Conservation (phyloP, 371 early-diverging fungal species). For the Lichtheimia ramosa region DNA sequence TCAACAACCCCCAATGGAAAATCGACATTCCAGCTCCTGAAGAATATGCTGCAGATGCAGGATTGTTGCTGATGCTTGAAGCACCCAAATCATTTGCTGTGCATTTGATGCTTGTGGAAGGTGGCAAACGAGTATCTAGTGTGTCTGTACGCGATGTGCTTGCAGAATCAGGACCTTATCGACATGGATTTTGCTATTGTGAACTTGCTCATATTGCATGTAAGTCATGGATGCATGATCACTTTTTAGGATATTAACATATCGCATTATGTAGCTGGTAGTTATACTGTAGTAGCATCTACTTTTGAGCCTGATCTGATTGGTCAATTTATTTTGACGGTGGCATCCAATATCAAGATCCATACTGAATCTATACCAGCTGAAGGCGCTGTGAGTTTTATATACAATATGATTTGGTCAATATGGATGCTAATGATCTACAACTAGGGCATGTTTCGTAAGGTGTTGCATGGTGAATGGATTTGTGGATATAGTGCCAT, state of each 20-base stretch:
- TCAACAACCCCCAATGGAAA: constrained; percentile 80
- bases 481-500: constrained; percentile 61
- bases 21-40: constrained; percentile 48
- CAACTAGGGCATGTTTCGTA: constrained; percentile 70
- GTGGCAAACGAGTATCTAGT: constrained; percentile 71
- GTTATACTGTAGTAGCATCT: constrained; percentile 77
- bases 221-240: constrained; percentile 26
- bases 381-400: constrained; percentile 76
- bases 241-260: background rate
- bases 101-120: constrained; percentile 68
- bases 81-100: constrained; percentile 67
- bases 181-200: constrained; percentile 72
- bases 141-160: constrained; percentile 70
- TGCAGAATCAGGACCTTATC: constrained; percentile 71
- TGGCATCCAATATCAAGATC: constrained; percentile 52
- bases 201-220: constrained; percentile 54
- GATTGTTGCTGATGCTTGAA: constrained; percentile 62
- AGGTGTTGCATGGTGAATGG: constrained; percentile 69
- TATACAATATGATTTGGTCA: constrained; percentile 10
- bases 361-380: constrained; percentile 60
- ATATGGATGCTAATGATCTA: background rate
- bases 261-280: constrained; percentile 51
- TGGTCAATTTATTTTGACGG: constrained; percentile 68
- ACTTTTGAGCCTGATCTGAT: constrained; percentile 75
- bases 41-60: constrained; percentile 18